These are phyloP conservation scores for Osmanthus fragrans DNA, from an alignment of 257 asterid species.

Conservation along the genomic window DNA sequence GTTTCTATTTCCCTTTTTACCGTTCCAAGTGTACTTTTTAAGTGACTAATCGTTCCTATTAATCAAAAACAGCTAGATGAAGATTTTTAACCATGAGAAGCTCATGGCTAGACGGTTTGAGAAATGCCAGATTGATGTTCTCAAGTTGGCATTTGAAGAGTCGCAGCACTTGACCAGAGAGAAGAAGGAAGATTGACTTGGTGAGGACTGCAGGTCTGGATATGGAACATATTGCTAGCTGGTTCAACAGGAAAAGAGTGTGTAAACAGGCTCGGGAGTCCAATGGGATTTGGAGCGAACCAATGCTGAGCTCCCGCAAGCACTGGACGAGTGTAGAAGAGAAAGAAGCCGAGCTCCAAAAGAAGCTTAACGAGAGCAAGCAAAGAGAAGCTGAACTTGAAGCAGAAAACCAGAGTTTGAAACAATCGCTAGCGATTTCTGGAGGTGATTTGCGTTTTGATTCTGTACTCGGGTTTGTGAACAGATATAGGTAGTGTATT, in stretches of 20 bases:
- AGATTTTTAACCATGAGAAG: neutral
- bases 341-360: conserved; percentile 1
- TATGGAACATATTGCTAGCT: neutral
- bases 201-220: neutral
- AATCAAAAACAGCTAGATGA: neutral
- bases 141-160: conserved; percentile 1
- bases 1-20: neutral
- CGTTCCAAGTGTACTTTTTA: neutral
- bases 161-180: neutral
- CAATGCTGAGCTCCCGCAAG: neutral
- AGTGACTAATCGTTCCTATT: neutral
- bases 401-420: neutral
- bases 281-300: neutral
- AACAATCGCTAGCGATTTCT: neutral
- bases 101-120: conserved; percentile 3
- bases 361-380: neutral
- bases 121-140: neutral
- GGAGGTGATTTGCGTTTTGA: neutral
- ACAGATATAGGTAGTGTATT: neutral
- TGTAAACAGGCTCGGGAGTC: neutral
- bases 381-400: neutral
- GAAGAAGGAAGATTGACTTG: neutral
- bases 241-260: neutral
- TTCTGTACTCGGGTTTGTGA: neutral
- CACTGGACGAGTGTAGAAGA: neutral